Conservation (phyloP, 805 yeast genomes). For the Candida sonorensis region DNA sequence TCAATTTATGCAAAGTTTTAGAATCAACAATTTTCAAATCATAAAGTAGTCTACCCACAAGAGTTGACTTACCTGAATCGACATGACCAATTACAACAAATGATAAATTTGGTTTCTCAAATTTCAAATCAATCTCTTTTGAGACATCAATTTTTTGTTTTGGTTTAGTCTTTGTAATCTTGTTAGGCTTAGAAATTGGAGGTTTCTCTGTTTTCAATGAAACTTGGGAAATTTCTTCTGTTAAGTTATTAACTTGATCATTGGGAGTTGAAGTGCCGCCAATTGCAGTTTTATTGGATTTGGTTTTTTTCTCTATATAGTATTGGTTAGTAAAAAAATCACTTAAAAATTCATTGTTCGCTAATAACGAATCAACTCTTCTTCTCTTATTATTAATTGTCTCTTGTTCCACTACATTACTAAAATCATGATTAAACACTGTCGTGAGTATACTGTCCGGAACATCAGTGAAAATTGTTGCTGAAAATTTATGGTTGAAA, state of each 20-base stretch:
- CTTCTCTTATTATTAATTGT: conserved; percentile 4
- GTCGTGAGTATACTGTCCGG: conserved; percentile 10
- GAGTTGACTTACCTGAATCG: conserved; percentile 79
- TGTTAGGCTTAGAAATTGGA: conserved; percentile 34
- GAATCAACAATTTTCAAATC: conserved; percentile 64
- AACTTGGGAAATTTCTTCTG: conserved; percentile 19
- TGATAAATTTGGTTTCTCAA: conserved; percentile 49
- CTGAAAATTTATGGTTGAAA: conserved; percentile 2
- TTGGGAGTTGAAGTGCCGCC: conserved; percentile 78
- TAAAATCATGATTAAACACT: no score
- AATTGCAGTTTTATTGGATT: conserved; percentile 53
- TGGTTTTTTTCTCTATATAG: conserved; percentile 35
- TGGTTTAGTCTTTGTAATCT: conserved; percentile 34
- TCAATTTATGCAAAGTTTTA: conserved; percentile 53
- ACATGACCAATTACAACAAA: conserved; percentile 83
- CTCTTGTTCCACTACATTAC: no score
- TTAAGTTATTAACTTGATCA: conserved; percentile 18
- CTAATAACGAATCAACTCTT: conserved; percentile 3
- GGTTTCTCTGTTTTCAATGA: conserved; percentile 12
- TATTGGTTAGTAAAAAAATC: conserved; percentile 34
- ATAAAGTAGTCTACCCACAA: conserved; percentile 65
- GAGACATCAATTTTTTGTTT: conserved; percentile 32
- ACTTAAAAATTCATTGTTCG: conserved; percentile 6
- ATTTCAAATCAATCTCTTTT: no score
- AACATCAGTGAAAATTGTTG: conserved; percentile 2